A percentile compares a stretch with the other conserved stretches of the same genome.
These are phyloP conservation scores for Pyrenula massariospora DNA, from an alignment of 495 filamentous ascomycete genomes.

Conservation along the genomic window DNA sequence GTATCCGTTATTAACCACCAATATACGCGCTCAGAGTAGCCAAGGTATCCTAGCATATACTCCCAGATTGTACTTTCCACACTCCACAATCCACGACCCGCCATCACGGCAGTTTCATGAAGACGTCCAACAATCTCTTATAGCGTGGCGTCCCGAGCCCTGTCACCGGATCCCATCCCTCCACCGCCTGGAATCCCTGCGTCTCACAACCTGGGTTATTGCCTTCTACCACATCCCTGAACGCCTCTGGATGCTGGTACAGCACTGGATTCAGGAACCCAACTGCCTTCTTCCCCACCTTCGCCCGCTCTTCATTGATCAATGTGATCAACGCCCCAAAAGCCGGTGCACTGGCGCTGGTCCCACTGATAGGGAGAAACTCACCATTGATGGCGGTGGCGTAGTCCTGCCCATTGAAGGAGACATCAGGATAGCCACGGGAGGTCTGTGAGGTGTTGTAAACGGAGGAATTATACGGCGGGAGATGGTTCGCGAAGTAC, in stretches of 20 bases:
- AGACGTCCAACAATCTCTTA: slow-evolving; percentile 32
- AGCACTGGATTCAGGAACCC: slow-evolving; percentile 53
- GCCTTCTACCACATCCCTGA: slow-evolving; percentile 51
- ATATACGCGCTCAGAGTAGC: too few relatives aligned
- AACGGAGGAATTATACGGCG: slow-evolving; percentile 36
- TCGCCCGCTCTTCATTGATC: slow-evolving; percentile 51
- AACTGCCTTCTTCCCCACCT: slow-evolving; percentile 39
- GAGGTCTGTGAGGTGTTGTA: slow-evolving; percentile 43
- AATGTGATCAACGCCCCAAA: slow-evolving; percentile 46
- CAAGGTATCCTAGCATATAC: too few relatives aligned
- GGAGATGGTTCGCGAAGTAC: slow-evolving; percentile 37
- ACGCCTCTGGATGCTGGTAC: slow-evolving; percentile 46
- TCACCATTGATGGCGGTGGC: slow-evolving; percentile 27
- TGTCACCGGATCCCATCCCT: slow-evolving; percentile 55
- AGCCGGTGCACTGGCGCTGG: slow-evolving; percentile 45
- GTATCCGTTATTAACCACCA: too few relatives aligned
- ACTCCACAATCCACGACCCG: too few relatives aligned
- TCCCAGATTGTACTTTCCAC: too few relatives aligned
- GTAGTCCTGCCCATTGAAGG: slow-evolving; percentile 47
- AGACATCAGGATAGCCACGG: slow-evolving; percentile 54
- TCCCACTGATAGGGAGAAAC: slow-evolving; percentile 36
- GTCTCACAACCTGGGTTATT: slow-evolving; percentile 48
- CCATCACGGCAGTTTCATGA: slow-evolving; percentile 15
- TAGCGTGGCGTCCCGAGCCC: slow-evolving; percentile 48
- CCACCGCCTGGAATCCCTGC: slow-evolving; percentile 36